These are phyloP conservation scores for Aspergillus neoniger DNA, from an alignment of 2,329 filamentous ascomycete genomes.

Conservation along the genomic window DNA sequence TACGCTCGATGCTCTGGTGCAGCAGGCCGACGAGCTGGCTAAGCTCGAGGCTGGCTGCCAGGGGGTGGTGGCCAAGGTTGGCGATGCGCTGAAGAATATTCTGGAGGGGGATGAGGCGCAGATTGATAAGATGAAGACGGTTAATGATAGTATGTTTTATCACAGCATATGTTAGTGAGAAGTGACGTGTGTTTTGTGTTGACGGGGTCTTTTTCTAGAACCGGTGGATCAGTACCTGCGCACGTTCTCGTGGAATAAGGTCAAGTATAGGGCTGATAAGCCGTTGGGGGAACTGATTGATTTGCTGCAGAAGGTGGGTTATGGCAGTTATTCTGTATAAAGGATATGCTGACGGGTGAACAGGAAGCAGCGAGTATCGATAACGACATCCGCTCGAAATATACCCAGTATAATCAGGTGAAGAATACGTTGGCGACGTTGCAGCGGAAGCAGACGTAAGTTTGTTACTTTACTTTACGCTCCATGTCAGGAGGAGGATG, in stretches of 20 bases:
- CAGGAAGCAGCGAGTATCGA: constrained; percentile 89
- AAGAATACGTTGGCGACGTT: constrained; percentile 81
- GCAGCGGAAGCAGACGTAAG: constrained; percentile 84
- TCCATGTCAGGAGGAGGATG: no score
- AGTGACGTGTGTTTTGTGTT: neutral
- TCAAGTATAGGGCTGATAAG: constrained; percentile 93
- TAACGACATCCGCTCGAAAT: constrained; percentile 93
- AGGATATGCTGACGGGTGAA: neutral
- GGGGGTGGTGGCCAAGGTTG: constrained; percentile 82
- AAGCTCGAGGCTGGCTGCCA: constrained; percentile 83
- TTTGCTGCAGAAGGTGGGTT: constrained; percentile 79
- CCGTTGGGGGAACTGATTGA: constrained; percentile 84
- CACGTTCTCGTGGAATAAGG: constrained; percentile 93
- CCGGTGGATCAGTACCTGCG: constrained; percentile 93
- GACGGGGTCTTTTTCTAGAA: constrained; percentile 56
- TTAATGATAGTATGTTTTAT: constrained; percentile 77
- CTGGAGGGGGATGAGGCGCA: constrained; percentile 83
- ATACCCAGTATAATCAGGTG: constrained; percentile 88
- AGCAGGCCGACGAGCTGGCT: constrained; percentile 90
- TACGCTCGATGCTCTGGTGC: constrained; percentile 88
- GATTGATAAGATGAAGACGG: constrained; percentile 82
- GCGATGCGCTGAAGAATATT: constrained; percentile 78
- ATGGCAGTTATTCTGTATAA: no score
- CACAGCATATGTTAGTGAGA: no score
- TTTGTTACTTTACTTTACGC: neutral